These are phyloP conservation scores for Ganoderma resinaceum DNA, from an alignment of 1,284 basidiomycete species.

Conservation along the genomic window DNA sequence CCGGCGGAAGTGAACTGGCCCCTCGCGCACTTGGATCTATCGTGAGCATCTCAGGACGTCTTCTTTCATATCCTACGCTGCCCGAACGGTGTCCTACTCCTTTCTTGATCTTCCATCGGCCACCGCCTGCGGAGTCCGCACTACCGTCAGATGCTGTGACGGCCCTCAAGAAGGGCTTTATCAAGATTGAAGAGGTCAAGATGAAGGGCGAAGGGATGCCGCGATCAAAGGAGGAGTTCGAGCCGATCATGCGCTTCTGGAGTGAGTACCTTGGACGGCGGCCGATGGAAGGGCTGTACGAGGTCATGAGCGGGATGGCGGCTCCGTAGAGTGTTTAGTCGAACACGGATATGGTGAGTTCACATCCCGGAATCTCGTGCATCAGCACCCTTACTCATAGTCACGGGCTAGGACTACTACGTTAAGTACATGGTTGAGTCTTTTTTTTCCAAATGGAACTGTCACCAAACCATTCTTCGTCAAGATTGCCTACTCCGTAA, in stretches of 20 bases:
- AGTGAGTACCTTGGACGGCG: constrained; percentile 69
- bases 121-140: constrained; percentile 50
- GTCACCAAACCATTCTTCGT: background rate
- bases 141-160: constrained; percentile 52
- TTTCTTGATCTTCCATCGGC: constrained; percentile 66
- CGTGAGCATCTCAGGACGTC: constrained; percentile 71
- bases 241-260: constrained; percentile 88
- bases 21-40: constrained; percentile 64
- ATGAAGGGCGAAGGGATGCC: constrained; percentile 73
- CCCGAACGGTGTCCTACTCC: constrained; percentile 63
- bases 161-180: constrained; percentile 67
- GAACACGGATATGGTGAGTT: background rate
- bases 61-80: constrained; percentile 79
- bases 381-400: background rate
- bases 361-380: background rate
- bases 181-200: constrained; percentile 54
- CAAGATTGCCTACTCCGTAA: background rate
- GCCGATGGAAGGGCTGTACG: constrained; percentile 74
- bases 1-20: constrained; percentile 11
- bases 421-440: background rate
- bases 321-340: constrained; percentile 15
- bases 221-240: constrained; percentile 78
- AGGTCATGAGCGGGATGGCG: constrained; percentile 61
- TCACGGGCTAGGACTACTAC: background rate
- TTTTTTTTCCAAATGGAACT: background rate